These are phyloP conservation scores for Ophiocordyceps polyrhachis-furcata DNA, from an alignment of 2,329 filamentous ascomycete species.

Conservation along the genomic window DNA sequence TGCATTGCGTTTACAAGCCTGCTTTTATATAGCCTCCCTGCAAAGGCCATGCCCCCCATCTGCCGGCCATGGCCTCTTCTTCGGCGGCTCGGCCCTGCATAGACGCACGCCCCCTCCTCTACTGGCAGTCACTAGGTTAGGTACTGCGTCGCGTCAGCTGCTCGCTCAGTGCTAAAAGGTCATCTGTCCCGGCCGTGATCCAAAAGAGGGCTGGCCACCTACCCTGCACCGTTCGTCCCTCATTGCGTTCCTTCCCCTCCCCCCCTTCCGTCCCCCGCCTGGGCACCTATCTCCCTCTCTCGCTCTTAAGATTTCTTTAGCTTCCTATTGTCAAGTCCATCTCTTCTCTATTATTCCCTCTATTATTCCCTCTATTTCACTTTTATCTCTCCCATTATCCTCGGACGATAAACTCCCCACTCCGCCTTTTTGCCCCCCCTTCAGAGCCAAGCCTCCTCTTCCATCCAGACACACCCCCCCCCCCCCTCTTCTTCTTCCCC, in stretches of 20 bases:
- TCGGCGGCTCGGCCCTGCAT: neutral
- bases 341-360: neutral
- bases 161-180: no score
- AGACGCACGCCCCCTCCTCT: neutral
- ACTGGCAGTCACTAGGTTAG: no score
- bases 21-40: no score
- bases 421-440: no score
- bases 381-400: neutral
- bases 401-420: neutral
- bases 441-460: neutral
- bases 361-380: neutral
- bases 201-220: neutral
- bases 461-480: neutral
- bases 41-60: neutral
- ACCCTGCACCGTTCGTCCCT: neutral
- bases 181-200: no score
- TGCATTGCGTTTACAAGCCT: no score
- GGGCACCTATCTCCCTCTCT: no score
- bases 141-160: neutral
- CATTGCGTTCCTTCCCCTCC: no score
- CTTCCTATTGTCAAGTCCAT: no score
- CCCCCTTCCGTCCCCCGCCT: no score
- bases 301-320: neutral
- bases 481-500: no score
- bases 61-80: neutral